Base-by-base conservation (phyloP, 306 rosid genomes). In the Benincasa hispida region DNA sequence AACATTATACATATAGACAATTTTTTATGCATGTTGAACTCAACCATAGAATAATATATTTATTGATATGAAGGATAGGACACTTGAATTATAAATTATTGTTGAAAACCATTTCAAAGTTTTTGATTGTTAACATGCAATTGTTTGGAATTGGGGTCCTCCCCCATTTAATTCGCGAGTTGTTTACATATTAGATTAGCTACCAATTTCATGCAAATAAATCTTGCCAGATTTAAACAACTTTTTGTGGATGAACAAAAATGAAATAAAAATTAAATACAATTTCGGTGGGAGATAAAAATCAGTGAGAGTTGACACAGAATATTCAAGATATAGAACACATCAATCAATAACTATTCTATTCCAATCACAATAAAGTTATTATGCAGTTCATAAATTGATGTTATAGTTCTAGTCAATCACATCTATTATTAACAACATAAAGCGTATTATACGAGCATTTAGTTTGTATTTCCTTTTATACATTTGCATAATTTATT, bases 111-210 rank as follows among this genome's bases (percentile, higher is more conserved):
- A 28, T 34, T 34, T 63, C 12, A 3, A 63, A 15, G 41, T 14
- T 60, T 63, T 34, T 34, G 12, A 63, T 63, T 9, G 25, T 8
- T 63, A 65, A 65, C 72, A 3, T 65, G 72, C 72, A 65, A 19
- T 18, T 65, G 72, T 65, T 65, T 65, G 72, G 50, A 35, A 24
- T 65, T 18, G 72, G 72, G 72, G 72, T 35, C 72, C 72, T 34
- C 72, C 72, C 72, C 27, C 5, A 65, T 65, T 65, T 65, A 65
- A 35, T 35, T 30, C 22, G 22, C 6, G 41, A 61, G 22, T 32
- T 32, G 69, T 62, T 62, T 62, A 62, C 12, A 1, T 13, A 45
- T 7, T 9, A 10, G 17, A 8, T 65, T 65, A 17, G 8, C n/a
- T 35, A 19, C 28, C 15, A 10, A 37, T 65, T 62, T 34, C 24